phyloP scores from a whole-genome alignment of 2,329 filamentous ascomycete species.

The Ambrosiella xylebori region DNA sequence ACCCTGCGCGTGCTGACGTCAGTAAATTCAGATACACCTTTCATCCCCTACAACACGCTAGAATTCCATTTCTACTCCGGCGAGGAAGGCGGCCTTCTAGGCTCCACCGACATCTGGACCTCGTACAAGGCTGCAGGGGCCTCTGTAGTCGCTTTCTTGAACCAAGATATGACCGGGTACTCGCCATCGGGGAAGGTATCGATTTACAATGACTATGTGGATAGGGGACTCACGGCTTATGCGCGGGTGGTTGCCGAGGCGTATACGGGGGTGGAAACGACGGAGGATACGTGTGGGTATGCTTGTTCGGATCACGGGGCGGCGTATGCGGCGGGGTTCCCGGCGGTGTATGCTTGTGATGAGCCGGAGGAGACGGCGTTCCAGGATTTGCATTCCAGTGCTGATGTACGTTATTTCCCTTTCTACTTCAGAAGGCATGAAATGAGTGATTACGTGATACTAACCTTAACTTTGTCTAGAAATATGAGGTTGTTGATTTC shows the following conservation, averaged over 20 bases:
- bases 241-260: conserved; percentile 18
- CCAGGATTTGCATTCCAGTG: conserved; percentile 20
- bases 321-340: conserved; percentile 23
- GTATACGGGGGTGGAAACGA: conserved; percentile 19
- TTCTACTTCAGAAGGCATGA: neutral
- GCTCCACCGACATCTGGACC: conserved; percentile 27
- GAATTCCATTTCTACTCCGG: conserved; percentile 36
- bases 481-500: conserved; percentile 22
- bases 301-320: conserved; percentile 28
- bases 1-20: conserved; percentile 26
- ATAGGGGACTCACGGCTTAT: conserved; percentile 25
- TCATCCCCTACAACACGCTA: conserved; percentile 23
- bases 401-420: conserved; percentile 20
- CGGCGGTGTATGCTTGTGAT: conserved; percentile 23
- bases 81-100: conserved; percentile 32
- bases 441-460: neutral
- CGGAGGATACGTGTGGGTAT: conserved; percentile 25
- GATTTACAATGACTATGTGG: conserved; percentile 29
- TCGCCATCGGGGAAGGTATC: conserved; percentile 28
- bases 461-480: conserved; percentile 15
- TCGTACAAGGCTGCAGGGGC: conserved; percentile 25
- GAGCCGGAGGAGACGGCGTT: conserved; percentile 19
- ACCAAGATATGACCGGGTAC: conserved; percentile 35
- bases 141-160: conserved; percentile 28
- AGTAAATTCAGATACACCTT: conserved; percentile 17